Percentiles rank a stretch among this genome's conserved stretches.
Conservation (phyloP, 2,329 filamentous ascomycete species). For the Thelonectria discophora region DNA sequence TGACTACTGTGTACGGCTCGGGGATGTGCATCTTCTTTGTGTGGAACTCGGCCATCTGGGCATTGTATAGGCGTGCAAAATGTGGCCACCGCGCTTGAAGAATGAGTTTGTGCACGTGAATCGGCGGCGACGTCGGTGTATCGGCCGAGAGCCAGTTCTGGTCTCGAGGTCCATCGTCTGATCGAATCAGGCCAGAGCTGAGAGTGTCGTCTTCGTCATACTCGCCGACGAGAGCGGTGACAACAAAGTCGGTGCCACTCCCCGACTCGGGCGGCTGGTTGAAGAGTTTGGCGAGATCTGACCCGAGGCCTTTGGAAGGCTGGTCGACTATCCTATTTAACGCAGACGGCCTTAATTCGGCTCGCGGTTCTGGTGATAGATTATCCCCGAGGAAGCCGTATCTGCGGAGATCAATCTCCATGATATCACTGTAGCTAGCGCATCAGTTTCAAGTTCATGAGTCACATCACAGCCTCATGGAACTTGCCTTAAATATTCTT, state of each 20-base stretch:
- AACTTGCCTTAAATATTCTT: slow-evolving; percentile 79
- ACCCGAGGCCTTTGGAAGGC: slow-evolving; percentile 76
- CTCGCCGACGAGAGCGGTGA: slow-evolving; percentile 87
- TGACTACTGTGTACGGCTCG: slow-evolving; percentile 92
- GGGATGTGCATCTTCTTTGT: slow-evolving; percentile 98
- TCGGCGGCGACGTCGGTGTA: slow-evolving; percentile 77
- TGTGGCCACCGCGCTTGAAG: slow-evolving; percentile 96
- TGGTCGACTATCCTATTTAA: slow-evolving; percentile 59
- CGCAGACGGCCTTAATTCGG: slow-evolving; percentile 60
- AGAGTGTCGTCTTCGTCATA: slow-evolving; percentile 73
- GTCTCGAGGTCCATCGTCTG: slow-evolving; percentile 53
- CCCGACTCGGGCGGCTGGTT: slow-evolving; percentile 85
- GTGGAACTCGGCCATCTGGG: slow-evolving; percentile 97
- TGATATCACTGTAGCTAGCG: slow-evolving; percentile 72
- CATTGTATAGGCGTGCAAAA: slow-evolving; percentile 88
- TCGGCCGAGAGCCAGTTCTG: slow-evolving; percentile 69
- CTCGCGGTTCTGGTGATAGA: slow-evolving; percentile 63
- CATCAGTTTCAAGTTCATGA: slow-evolving; percentile 29
- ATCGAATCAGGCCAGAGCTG: slow-evolving; percentile 59
- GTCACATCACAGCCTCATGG: not conserved
- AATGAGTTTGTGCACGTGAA: slow-evolving; percentile 95
- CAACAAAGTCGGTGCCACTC: slow-evolving; percentile 88
- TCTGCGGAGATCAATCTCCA: slow-evolving; percentile 90
- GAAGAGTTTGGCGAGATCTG: slow-evolving; percentile 87
- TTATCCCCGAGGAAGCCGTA: slow-evolving; percentile 91